Conservation (phyloP, 116 monocot species). For the Iris pallida region DNA sequence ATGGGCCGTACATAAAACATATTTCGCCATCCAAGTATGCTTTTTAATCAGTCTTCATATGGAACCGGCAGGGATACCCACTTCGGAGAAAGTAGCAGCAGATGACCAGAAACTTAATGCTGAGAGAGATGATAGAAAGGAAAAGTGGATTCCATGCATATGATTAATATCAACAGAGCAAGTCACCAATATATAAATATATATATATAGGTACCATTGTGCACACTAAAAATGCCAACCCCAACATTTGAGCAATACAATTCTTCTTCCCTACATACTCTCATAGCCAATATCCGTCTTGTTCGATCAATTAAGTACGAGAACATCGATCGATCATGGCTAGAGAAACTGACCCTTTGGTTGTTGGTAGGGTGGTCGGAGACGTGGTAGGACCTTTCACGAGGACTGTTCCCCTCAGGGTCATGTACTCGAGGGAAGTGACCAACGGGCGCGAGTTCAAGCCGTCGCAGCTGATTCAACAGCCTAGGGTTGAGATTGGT, state of each 20-base stretch:
- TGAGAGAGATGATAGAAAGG: too few species aligned
- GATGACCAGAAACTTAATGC: neutral
- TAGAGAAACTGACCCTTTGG: slow-evolving; percentile 27
- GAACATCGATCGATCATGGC: slow-evolving; percentile 5
- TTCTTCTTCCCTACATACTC: neutral
- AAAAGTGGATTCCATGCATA: neutral
- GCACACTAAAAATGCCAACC: neutral
- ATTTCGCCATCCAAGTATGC: neutral
- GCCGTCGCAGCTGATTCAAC: slow-evolving; percentile 16
- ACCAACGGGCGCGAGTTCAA: slow-evolving; percentile 25
- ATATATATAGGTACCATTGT: neutral
- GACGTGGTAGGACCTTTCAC: slow-evolving; percentile 38
- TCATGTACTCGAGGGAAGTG: slow-evolving; percentile 15
- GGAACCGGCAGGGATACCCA: neutral
- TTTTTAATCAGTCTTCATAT: neutral
- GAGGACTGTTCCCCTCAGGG: slow-evolving; percentile 14
- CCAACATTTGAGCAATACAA: neutral
- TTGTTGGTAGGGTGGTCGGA: slow-evolving; percentile 24
- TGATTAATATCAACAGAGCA: neutral
- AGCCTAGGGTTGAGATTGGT: slow-evolving; percentile 36
- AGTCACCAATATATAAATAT: neutral
- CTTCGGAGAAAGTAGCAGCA: neutral
- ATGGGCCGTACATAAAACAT: neutral
- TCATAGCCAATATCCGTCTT: neutral
- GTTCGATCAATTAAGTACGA: too few species aligned